Evolutionary conservation across 176 grass and related monocot species (phyloP).

Genomic region (Raddia distichophylla): DNA sequence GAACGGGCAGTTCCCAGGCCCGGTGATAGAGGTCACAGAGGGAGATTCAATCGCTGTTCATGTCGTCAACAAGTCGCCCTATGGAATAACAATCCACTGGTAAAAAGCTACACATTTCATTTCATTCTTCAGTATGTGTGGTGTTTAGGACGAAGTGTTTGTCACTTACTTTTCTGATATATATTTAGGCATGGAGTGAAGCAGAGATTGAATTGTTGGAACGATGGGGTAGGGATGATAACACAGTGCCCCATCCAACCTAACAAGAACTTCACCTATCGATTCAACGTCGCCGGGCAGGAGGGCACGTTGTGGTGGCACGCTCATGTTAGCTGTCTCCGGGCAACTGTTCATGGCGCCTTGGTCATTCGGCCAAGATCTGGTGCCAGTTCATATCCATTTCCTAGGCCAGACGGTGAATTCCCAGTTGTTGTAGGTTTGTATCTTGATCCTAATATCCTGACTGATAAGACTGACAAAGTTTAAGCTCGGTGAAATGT

Average conservation of each 20-base stretch:
- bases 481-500: too few species aligned
- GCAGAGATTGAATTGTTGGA: constrained; percentile 25
- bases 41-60: too few species aligned
- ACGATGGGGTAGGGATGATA: constrained; percentile 29
- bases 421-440: too few species aligned
- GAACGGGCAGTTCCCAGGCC: too few species aligned
- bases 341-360: constrained; percentile 15
- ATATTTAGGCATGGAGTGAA: constrained; percentile 38
- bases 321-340: constrained; percentile 7
- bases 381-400: background rate
- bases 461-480: too few species aligned
- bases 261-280: constrained; percentile 17
- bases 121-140: too few species aligned
- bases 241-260: constrained; percentile 40
- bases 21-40: too few species aligned
- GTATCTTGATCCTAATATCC: too few species aligned
- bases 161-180: too few species aligned
- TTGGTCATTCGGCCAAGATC: background rate
- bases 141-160: too few species aligned
- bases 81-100: constrained; percentile 8
- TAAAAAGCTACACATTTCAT: background rate
- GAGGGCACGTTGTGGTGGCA: constrained; percentile 53
- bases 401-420: background rate
- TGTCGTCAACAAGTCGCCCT: background rate
- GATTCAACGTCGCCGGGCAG: constrained; percentile 10